Percentiles rank a stretch among this genome's conserved stretches.
Conservation (phyloP, 2,329 filamentous ascomycete species). For the Lomentospora prolificans region DNA sequence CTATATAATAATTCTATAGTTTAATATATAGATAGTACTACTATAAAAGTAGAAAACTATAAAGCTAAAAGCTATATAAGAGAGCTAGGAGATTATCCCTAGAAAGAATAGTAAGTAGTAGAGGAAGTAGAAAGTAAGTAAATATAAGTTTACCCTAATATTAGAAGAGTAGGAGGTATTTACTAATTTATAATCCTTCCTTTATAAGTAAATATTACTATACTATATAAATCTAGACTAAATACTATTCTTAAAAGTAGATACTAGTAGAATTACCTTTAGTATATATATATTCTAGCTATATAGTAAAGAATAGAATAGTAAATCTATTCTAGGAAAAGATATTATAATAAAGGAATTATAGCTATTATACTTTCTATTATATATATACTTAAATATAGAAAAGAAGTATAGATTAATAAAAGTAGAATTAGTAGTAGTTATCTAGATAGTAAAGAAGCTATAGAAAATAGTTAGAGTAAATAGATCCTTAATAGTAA, state of each 20-base stretch:
- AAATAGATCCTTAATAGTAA: neutral
- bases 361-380: neutral
- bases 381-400: neutral
- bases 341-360: neutral
- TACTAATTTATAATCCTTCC: conserved; percentile 5
- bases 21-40: neutral
- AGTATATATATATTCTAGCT: neutral
- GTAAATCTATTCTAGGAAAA: neutral
- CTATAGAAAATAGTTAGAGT: neutral
- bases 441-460: neutral
- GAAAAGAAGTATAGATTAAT: neutral
- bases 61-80: neutral
- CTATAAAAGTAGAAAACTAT: neutral
- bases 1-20: conserved; percentile 1
- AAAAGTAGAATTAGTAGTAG: neutral
- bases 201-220: conserved; percentile 3
- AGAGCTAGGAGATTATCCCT: neutral
- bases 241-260: conserved; percentile 4
- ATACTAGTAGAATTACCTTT: conserved; percentile 2
- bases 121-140: neutral
- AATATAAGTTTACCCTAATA: neutral
- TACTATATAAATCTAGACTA: conserved; percentile 7
- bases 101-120: neutral
- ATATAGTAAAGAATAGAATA: neutral
- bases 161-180: neutral